Conservation (phyloP, 257 asterid genomes). For the Jaltomata sinuosa region DNA sequence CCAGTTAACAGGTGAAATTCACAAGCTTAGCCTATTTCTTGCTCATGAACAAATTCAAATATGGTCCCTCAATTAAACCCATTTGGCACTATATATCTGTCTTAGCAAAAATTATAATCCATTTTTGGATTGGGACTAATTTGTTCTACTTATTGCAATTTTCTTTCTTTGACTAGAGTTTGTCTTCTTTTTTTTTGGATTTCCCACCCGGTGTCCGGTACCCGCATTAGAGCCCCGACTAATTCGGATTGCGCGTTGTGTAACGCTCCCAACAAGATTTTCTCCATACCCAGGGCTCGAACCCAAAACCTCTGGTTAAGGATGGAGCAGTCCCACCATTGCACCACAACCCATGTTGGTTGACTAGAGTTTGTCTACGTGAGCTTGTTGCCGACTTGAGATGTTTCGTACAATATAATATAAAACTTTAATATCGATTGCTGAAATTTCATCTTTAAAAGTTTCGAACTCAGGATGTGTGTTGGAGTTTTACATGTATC, state of each 20-base stretch:
- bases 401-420: neutral
- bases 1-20: neutral
- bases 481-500: neutral
- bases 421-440: neutral
- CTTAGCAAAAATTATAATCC: neutral
- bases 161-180: neutral
- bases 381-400: neutral
- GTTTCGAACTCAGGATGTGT: neutral
- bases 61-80: neutral
- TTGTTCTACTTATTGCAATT: neutral
- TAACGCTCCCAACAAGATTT: too few species aligned
- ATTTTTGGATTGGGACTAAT: neutral
- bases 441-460: neutral
- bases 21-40: neutral
- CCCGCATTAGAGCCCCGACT: too few species aligned
- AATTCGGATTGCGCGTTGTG: too few species aligned
- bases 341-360: too few species aligned
- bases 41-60: neutral
- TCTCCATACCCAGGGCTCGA: too few species aligned
- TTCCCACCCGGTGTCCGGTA: too few species aligned
- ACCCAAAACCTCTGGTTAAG: too few species aligned
- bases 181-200: too few species aligned
- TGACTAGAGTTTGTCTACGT: neutral
- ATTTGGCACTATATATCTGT: too few species aligned
- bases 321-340: too few species aligned